Evolutionary conservation across 2,329 filamentous ascomycete genomes (phyloP).

Genomic region (Davidsoniella eucalypti): DNA sequence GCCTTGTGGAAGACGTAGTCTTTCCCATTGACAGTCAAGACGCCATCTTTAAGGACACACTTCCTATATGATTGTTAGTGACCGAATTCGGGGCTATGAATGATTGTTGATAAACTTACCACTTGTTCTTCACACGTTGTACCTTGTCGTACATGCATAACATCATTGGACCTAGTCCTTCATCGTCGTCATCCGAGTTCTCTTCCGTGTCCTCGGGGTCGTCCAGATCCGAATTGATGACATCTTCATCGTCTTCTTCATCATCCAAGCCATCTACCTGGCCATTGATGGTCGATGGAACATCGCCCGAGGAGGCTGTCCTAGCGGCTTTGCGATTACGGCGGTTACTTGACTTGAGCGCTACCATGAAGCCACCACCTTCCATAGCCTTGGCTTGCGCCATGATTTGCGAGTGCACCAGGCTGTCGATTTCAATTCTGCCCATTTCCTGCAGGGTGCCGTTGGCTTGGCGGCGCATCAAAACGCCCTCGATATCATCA

Average conservation of each 20-base stretch:
- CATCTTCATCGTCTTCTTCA: slow-evolving; percentile 65
- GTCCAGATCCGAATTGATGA: slow-evolving; percentile 96
- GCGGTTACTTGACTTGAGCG: slow-evolving; percentile 39
- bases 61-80: slow-evolving; percentile 46
- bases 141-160: slow-evolving; percentile 99
- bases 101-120: slow-evolving; percentile 32
- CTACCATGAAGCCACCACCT: slow-evolving; percentile 60
- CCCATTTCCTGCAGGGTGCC: slow-evolving; percentile 40
- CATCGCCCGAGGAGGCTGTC: not conserved
- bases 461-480: slow-evolving; percentile 38
- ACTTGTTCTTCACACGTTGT: slow-evolving; percentile 97
- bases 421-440: slow-evolving; percentile 46
- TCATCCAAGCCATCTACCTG: slow-evolving; percentile 36
- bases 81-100: not conserved
- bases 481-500: slow-evolving; percentile 39
- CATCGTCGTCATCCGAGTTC: slow-evolving; percentile 77
- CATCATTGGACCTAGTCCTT: slow-evolving; percentile 77
- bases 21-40: slow-evolving; percentile 81
- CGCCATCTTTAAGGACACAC: slow-evolving; percentile 93
- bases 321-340: slow-evolving; percentile 7
- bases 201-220: slow-evolving; percentile 76
- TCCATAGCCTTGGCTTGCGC: slow-evolving; percentile 52
- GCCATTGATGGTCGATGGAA: slow-evolving; percentile 32
- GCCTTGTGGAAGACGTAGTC: slow-evolving; percentile 98
- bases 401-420: slow-evolving; percentile 53